Percentiles rank a stretch among this genome's conserved stretches.
Conservation (phyloP, 164 flowering plant genomes). For the Kalanchoe fedtschenkoi region DNA sequence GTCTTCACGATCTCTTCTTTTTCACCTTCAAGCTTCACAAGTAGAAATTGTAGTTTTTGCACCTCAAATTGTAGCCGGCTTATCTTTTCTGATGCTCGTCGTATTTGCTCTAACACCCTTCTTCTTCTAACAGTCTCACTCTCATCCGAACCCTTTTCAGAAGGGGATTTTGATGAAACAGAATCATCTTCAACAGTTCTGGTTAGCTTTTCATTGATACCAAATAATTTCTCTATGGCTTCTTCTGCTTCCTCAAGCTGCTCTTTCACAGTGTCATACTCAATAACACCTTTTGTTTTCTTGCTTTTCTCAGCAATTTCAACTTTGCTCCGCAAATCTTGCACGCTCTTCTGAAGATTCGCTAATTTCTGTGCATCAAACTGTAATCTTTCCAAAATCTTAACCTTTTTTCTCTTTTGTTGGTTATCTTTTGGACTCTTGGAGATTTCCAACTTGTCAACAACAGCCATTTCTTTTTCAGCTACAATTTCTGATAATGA, state of each 20-base stretch:
- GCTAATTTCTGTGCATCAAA: slow-evolving; percentile 66
- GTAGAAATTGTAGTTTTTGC: slow-evolving; percentile 46
- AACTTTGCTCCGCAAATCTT: slow-evolving; percentile 61
- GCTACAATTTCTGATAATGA: slow-evolving; percentile 26
- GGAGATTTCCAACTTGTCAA: slow-evolving; percentile 63
- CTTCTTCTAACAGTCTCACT: slow-evolving; percentile 25
- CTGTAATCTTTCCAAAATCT: slow-evolving; percentile 58
- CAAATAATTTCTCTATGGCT: slow-evolving; percentile 43
- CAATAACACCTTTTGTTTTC: slow-evolving; percentile 35
- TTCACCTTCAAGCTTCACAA: slow-evolving; percentile 48
- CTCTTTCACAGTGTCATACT: slow-evolving; percentile 42
- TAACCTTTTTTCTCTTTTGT: slow-evolving; percentile 45
- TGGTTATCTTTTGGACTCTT: slow-evolving; percentile 23
- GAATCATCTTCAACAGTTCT: slow-evolving; percentile 32
- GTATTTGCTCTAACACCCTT: slow-evolving; percentile 42
- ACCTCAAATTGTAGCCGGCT: slow-evolving; percentile 59
- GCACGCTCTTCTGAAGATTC: slow-evolving; percentile 61
- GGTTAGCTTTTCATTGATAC: slow-evolving; percentile 38
- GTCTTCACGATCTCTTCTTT: slow-evolving; percentile 24
- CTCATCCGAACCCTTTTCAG: slow-evolving; percentile 22
- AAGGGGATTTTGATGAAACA: slow-evolving; percentile 19
- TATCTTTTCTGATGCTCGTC: slow-evolving; percentile 46
- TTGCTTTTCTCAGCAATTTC: slow-evolving; percentile 39
- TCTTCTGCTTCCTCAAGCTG: slow-evolving; percentile 65
- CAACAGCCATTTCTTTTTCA: slow-evolving; percentile 62